Evolutionary conservation across 2,329 filamentous ascomycete genomes (phyloP).

Genomic region (Falciphora oryzae): DNA sequence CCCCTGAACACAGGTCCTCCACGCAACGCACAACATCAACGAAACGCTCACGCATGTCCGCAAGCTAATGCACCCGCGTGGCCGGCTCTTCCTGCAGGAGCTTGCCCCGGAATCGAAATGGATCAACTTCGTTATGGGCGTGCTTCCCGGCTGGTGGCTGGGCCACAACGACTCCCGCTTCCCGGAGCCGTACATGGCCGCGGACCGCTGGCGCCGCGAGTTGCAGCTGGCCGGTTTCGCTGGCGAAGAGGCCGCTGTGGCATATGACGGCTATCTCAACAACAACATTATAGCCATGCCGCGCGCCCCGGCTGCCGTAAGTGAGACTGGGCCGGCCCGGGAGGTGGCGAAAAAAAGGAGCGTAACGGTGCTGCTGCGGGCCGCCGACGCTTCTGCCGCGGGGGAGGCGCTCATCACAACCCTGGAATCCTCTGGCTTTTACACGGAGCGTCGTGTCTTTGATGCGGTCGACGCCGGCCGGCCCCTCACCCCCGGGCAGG

Average conservation of each 20-base stretch:
- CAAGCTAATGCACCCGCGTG: not conserved
- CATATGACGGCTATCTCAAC: not conserved
- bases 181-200: constrained; percentile 21
- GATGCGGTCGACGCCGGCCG: not conserved
- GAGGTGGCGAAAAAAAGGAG: not conserved
- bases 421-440: not conserved
- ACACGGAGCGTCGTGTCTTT: not conserved
- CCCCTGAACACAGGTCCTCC: not conserved
- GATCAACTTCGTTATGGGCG: constrained; percentile 15
- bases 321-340: not conserved
- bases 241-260: constrained; percentile 16
- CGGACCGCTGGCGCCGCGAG: constrained; percentile 22
- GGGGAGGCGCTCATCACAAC: not conserved
- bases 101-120: not conserved
- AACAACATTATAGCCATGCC: not conserved
- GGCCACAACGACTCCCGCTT: constrained; percentile 22
- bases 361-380: not conserved
- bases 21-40: not conserved
- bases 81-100: not conserved
- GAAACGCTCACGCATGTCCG: not conserved
- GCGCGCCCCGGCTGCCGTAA: not conserved
- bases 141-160: constrained; percentile 28
- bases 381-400: not conserved
- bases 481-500: not conserved
- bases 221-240: constrained; percentile 22